Base-by-base conservation (phyloP, 768 basidiomycete genomes). In the Calocybe indica region DNA sequence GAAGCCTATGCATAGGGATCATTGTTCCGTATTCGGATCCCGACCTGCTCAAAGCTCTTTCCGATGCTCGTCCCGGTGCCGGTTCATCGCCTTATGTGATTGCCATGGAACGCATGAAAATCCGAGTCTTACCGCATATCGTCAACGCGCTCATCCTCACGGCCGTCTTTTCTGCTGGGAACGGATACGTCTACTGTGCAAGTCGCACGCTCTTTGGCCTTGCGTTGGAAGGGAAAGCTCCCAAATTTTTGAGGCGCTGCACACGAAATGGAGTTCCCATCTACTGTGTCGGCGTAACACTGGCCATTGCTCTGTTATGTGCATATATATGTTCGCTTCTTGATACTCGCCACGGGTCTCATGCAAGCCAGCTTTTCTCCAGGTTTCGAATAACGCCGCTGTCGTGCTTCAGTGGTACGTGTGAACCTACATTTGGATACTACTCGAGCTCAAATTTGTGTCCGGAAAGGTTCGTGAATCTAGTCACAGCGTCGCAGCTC, bases 61-160 rank as follows among this genome's bases (percentile, higher is more conserved):
- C 79, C 1, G 74, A 78, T 42, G 87, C 88, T 1, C 65, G 63
- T 34, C 73, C 76, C 1, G 75, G 74, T 13, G 75, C 75, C 33
- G 80, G 82, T 2, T 68, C 84, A 28, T 88, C 85, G 6, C 90
- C 91, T 0, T 94, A 91, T 66, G 89, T 92, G 38, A 85, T 92
- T 50, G 89, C 88, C 11, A 88, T 93, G 74, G 67, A 69, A 46
- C 72, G 75, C 36, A 72, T 88, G 36, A 73, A 81, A 5, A 86
- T 92, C 55, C 79, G 75, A 46, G 72, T 75, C 5, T 66, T 87
- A 7, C 81, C 81, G 5, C 78, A 79, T 42, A 79, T 92, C 59
- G 75, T 91, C 50, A 92, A 91, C 60, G 87, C 79, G 3, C 65
- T 78, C 40, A 65, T 91, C 52, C 69, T 91, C 52, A 77, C 85